Percentiles rank a stretch among this genome's conserved stretches.
Evolutionary conservation across 371 early-diverging fungal species (phyloP).

Genomic region (Mortierella polycephala): DNA sequence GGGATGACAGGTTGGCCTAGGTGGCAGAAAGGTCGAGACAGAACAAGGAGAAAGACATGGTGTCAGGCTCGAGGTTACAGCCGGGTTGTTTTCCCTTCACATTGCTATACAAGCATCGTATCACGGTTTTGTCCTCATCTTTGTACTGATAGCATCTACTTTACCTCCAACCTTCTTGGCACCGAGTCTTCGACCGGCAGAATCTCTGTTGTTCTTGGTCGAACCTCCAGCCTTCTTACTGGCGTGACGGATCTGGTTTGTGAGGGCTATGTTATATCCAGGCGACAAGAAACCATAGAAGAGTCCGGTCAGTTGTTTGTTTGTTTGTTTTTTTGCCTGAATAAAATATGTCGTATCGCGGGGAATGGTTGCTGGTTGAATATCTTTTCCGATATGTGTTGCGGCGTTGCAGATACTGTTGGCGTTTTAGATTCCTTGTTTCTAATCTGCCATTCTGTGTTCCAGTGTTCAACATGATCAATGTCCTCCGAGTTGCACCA

Average conservation of each 20-base stretch:
- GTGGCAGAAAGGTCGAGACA: neutral
- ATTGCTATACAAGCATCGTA: neutral
- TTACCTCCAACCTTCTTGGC: constrained; percentile 90
- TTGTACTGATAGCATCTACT: neutral
- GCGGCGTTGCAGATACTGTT: too few species aligned
- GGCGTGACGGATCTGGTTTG: constrained; percentile 86
- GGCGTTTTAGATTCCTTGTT: too few species aligned
- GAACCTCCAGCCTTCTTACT: constrained; percentile 94
- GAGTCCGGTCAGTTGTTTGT: neutral
- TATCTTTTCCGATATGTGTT: too few species aligned
- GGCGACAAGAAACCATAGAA: neutral
- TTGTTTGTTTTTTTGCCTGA: neutral
- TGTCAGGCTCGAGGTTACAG: too few species aligned
- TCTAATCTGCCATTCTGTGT: too few species aligned
- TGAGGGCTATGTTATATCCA: constrained; percentile 20
- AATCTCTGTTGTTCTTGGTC: constrained; percentile 92
- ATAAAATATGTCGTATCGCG: neutral
- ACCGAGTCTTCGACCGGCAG: constrained; percentile 93
- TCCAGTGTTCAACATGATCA: too few species aligned
- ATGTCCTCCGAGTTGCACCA: neutral
- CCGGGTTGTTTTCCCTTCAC: neutral
- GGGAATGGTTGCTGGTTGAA: neutral
- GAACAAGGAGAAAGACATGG: neutral
- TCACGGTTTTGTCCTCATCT: neutral
- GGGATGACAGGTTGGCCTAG: constrained; percentile 77